A percentile compares a stretch with the other conserved stretches of the same genome.
phyloP scores from a whole-genome alignment of 2,329 filamentous ascomycete genomes.

The Arthroderma sp. region DNA sequence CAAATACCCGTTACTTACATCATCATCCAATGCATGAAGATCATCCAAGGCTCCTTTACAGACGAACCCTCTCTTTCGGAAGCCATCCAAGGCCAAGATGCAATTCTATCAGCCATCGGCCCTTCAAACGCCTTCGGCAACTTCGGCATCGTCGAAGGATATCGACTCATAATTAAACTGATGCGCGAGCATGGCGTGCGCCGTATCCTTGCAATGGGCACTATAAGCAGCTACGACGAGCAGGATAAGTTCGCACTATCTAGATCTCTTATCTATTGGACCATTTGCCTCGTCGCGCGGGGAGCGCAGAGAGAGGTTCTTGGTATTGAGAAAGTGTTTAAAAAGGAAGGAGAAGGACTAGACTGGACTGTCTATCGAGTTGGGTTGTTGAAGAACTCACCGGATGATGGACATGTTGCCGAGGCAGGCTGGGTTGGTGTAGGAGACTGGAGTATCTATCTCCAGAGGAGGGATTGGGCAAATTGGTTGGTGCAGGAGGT shows the following conservation, averaged over 20 bases:
- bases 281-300: constrained; percentile 6
- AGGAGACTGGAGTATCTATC: constrained; percentile 6
- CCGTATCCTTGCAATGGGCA: constrained; percentile 25
- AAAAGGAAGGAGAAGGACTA: constrained; percentile 8
- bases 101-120: constrained; percentile 13
- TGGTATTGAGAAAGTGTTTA: constrained; percentile 8
- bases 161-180: constrained; percentile 13
- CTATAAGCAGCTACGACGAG: constrained; percentile 16
- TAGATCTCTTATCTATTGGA: constrained; percentile 8
- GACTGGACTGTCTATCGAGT: constrained; percentile 11
- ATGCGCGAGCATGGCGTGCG: constrained; percentile 19
- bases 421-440: constrained; percentile 11
- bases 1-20: neutral
- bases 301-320: constrained; percentile 8
- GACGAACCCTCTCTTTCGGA: constrained; percentile 8
- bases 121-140: constrained; percentile 3
- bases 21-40: neutral
- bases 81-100: constrained; percentile 12
- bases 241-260: constrained; percentile 16
- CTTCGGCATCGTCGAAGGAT: constrained; percentile 5
- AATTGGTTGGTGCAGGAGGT: constrained; percentile 12
- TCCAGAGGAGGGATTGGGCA: constrained; percentile 11
- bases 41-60: constrained; percentile 7
- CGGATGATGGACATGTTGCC: constrained; percentile 6
- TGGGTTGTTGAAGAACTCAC: constrained; percentile 6